Evolutionary conservation across 176 grass and related monocot genomes (phyloP).

Genomic region (Phragmites australis): DNA sequence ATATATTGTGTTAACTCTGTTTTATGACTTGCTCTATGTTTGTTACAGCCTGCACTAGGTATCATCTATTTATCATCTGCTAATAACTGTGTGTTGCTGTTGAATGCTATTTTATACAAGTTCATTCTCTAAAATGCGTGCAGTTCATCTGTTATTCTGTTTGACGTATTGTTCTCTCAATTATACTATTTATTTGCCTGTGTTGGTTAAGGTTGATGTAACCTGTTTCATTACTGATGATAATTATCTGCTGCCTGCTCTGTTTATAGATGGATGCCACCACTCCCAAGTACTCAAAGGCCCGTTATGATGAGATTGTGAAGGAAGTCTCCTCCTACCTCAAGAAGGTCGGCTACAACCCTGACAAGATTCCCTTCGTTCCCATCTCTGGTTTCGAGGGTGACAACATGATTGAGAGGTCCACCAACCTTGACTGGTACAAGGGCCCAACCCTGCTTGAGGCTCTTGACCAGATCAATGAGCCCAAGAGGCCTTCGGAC

Average conservation of each 20-base stretch:
- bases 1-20: no score
- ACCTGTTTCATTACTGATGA: no score
- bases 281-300: neutral
- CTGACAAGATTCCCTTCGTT: neutral
- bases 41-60: no score
- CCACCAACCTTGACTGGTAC: conserved; percentile 10
- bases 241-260: neutral
- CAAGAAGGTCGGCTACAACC: conserved; percentile 1
- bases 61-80: no score
- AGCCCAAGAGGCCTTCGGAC: conserved; percentile 83
- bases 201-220: no score
- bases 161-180: no score
- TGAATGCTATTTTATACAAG: no score
- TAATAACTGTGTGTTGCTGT: no score
- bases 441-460: conserved; percentile 20
- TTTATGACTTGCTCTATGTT: no score
- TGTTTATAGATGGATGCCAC: neutral
- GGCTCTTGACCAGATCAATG: conserved; percentile 68
- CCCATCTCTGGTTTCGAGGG: conserved; percentile 6
- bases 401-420: conserved; percentile 13
- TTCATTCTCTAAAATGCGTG: no score
- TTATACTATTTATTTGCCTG: no score
- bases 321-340: conserved; percentile 5
- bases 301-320: neutral
- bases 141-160: no score